Percentiles rank a stretch among this genome's conserved stretches.
These are phyloP conservation scores for Claviceps pazoutovae DNA, from an alignment of 2,329 filamentous ascomycete genomes.

Conservation along the genomic window DNA sequence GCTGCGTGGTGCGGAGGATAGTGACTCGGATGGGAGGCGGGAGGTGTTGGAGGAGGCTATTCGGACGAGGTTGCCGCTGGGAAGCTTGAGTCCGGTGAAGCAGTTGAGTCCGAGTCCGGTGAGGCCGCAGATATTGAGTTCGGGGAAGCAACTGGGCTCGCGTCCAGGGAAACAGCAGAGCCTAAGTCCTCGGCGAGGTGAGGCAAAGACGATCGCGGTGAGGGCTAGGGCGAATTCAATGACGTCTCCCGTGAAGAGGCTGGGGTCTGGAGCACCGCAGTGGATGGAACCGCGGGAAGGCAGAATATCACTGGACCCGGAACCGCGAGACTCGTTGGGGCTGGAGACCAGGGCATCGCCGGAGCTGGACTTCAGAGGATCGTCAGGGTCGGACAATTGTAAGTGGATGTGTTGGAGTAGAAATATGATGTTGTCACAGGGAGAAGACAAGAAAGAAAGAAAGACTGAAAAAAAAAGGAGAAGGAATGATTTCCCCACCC, in stretches of 20 bases:
- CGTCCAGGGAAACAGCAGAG: slow-evolving; percentile 26
- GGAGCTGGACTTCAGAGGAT: slow-evolving; percentile 11
- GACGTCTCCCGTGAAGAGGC: slow-evolving; percentile 10
- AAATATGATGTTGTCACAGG: background rate
- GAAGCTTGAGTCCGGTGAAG: slow-evolving; percentile 42
- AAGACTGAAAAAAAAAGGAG: background rate
- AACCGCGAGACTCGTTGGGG: slow-evolving; percentile 12
- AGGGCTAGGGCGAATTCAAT: slow-evolving; percentile 23
- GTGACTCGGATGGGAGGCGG: slow-evolving; percentile 13
- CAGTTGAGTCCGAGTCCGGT: slow-evolving; percentile 32
- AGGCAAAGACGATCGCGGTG: slow-evolving; percentile 7
- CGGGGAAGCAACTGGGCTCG: slow-evolving; percentile 30
- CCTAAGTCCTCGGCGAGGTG: too few relatives aligned
- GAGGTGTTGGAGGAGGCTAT: slow-evolving; percentile 37
- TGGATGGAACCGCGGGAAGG: slow-evolving; percentile 3
- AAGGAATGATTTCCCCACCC: background rate
- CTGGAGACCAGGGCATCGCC: background rate
- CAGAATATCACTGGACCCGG: slow-evolving; percentile 4
- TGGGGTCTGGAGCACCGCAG: background rate
- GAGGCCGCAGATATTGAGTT: slow-evolving; percentile 1
- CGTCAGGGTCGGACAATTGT: slow-evolving; percentile 34
- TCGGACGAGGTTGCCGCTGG: slow-evolving; percentile 39
- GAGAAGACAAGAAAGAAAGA: background rate
- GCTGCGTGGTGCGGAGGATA: background rate
- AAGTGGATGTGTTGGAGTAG: slow-evolving; percentile 11